Percentiles rank a stretch among this genome's conserved stretches.
These are phyloP conservation scores for Lantana camara DNA, from an alignment of 257 asterid genomes.

Conservation along the genomic window DNA sequence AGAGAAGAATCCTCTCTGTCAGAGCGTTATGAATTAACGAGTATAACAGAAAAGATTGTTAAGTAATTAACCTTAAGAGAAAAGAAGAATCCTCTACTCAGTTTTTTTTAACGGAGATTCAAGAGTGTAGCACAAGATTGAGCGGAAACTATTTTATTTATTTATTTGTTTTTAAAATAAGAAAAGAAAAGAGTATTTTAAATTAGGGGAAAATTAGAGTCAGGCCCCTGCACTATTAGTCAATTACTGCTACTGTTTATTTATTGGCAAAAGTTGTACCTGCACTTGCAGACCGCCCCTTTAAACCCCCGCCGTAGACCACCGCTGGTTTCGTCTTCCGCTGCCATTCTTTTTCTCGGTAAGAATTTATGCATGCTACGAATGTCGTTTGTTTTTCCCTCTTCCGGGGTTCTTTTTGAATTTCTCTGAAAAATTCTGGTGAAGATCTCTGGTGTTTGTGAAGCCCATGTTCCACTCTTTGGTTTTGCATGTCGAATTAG, in stretches of 20 bases:
- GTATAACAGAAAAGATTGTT: too few relatives aligned
- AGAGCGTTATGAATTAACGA: too few relatives aligned
- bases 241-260: background rate
- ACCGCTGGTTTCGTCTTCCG: conserved; percentile 23
- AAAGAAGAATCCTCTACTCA: too few relatives aligned
- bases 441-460: conserved; percentile 14
- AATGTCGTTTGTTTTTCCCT: conserved; percentile 14
- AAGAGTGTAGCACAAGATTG: too few relatives aligned
- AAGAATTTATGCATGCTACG: conserved; percentile 21
- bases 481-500: conserved; percentile 26
- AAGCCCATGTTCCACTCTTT: conserved; percentile 1
- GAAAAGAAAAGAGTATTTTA: background rate
- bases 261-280: conserved; percentile 14
- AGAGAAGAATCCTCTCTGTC: too few relatives aligned
- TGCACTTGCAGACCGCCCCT: conserved; percentile 18
- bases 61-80: too few relatives aligned
- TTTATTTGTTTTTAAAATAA: too few relatives aligned
- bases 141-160: too few relatives aligned
- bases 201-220: conserved; percentile 17
- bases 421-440: conserved; percentile 1
- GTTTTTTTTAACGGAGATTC: too few relatives aligned
- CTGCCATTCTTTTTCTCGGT: conserved; percentile 25
- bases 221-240: conserved; percentile 20
- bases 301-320: conserved; percentile 32
- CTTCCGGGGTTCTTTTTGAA: conserved; percentile 12